Conservation (phyloP, 805 yeast species). For the Saccharomycopsis malanga region DNA sequence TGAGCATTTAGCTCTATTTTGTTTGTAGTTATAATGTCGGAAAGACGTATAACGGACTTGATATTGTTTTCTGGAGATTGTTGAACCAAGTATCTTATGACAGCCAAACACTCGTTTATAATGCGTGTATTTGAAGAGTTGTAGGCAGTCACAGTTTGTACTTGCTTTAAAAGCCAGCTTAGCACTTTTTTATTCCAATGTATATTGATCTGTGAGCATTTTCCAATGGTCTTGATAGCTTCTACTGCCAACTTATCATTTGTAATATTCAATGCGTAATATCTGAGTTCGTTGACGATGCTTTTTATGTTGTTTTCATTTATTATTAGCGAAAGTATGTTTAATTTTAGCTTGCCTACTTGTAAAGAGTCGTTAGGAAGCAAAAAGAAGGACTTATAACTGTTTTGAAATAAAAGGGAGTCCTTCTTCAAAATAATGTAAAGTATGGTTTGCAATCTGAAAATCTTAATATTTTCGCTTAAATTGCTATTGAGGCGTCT, state of each 20-base stretch:
- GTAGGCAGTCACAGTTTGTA: conserved; percentile 29
- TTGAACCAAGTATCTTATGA: conserved; percentile 67
- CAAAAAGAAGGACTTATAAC: conserved; percentile 40
- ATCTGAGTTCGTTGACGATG: conserved; percentile 58
- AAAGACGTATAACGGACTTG: conserved; percentile 47
- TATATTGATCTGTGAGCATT: conserved; percentile 44
- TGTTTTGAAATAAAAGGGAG: conserved; percentile 19
- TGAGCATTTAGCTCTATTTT: conserved; percentile 28
- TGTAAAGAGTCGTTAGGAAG: conserved; percentile 44
- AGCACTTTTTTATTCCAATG: conserved; percentile 50
- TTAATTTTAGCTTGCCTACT: conserved; percentile 48
- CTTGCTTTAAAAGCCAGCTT: conserved; percentile 54
- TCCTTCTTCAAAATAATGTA: conserved; percentile 17
- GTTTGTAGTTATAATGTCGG: conserved; percentile 28
- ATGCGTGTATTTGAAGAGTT: conserved; percentile 29
- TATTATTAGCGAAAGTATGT: conserved; percentile 53
- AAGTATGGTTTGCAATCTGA: conserved; percentile 16
- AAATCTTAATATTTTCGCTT: conserved; percentile 3
- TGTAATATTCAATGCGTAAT: conserved; percentile 36
- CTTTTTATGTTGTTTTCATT: conserved; percentile 43
- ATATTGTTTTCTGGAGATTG: conserved; percentile 47
- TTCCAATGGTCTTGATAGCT: conserved; percentile 56
- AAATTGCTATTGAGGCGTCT: conserved; percentile 32
- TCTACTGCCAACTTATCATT: conserved; percentile 31
- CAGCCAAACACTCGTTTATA: conserved; percentile 61